Evolutionary conservation across 345 rosid genomes (phyloP), one percentile per base, ranked within the genome.

Genomic region (Ailanthus altissimus): DNA sequence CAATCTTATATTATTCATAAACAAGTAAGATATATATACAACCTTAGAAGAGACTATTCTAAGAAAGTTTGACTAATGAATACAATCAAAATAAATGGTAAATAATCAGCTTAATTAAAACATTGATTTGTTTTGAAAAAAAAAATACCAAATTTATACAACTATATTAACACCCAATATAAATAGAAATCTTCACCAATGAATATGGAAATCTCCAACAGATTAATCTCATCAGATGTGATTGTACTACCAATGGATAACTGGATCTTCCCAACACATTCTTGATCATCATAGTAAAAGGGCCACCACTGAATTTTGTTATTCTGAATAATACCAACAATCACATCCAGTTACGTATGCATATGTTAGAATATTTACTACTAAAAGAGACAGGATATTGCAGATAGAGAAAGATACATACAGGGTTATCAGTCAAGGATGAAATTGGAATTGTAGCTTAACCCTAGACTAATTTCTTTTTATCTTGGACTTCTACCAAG

Each of bases 191-290:
- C n/a, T n/a, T n/a, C n/a, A n/a, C n/a, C n/a, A n/a, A n/a, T n/a
- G n/a, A n/a, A n/a, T n/a, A n/a, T n/a, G n/a, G n/a, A n/a, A n/a
- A n/a, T n/a, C n/a, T n/a, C n/a, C n/a, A n/a, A n/a, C n/a, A n/a
- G n/a, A n/a, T n/a, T 85, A 23, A 86, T 88, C 85, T 96, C 97
- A 53, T 87, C 93, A 18, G 84, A 83, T 60, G 93, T 84, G 70
- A 85, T 81, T 25, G 92, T 89, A 75, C 90, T 89, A 66, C 93
- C 92, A 79, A 89, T 79, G 32, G 80, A 92, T 78, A 96, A 93
- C 84, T 93, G 98, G 85, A 95, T 88, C 87, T 96, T 96, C 78
- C 99, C 98, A 38, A 93, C 90, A 86, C 98, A 96, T 86, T 91
- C 98, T 86, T 93, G 90, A 86, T 89, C 98, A 77, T 89, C 97